Evolutionary conservation across 1,139 yeast species (phyloP), one percentile per base, ranked within the genome.

Genomic region (Schwanniomyces etchellsii): DNA sequence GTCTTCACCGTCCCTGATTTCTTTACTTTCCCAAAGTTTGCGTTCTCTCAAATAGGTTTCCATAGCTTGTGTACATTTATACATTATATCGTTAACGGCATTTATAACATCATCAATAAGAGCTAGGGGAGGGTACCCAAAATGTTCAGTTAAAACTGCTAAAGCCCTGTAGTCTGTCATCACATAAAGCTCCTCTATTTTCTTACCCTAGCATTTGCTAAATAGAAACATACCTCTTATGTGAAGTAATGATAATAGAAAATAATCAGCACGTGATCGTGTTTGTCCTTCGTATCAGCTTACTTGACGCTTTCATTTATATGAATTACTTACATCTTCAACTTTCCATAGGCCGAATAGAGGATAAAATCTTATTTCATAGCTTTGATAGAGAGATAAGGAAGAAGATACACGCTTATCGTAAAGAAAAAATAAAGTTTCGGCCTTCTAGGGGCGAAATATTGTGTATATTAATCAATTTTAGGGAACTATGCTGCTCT

Each of bases 91-190:
- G 47, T 89, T 88, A 16, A 85, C 94, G 1, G 89, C 85, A 54
- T 88, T 88, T 46, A 89, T 85, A 13, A 89, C 81, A 48, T 88
- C 96, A 48, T 89, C 96, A 5, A 89, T 73, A 16, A 88, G 61
- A 1, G 91, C 77, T n/a, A 88, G 70, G 0, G 96, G 95, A 5
- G 94, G 85, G 48, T 75, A 85, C 20, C 86, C 95, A 28, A 89
- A 60, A 50, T 86, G 96, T 52, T 88, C 96, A 0, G 95, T 84
- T 33, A 89, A 62, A 21, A 83, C 55, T 27, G 79, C 71, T 14
- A 79, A 72, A 16, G 74, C 60, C 28, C 66, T 55, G 44, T 58
- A 53, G 31, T 65, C 72, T 5, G 70, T 67, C 2, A 23, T 23
- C 12, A 7, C 21, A 18, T 18, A 7, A 18, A 18, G 7, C n/a